These are phyloP conservation scores for Aureobasidium sp. DNA, from an alignment of 2,329 filamentous ascomycete genomes.

Conservation along the genomic window DNA sequence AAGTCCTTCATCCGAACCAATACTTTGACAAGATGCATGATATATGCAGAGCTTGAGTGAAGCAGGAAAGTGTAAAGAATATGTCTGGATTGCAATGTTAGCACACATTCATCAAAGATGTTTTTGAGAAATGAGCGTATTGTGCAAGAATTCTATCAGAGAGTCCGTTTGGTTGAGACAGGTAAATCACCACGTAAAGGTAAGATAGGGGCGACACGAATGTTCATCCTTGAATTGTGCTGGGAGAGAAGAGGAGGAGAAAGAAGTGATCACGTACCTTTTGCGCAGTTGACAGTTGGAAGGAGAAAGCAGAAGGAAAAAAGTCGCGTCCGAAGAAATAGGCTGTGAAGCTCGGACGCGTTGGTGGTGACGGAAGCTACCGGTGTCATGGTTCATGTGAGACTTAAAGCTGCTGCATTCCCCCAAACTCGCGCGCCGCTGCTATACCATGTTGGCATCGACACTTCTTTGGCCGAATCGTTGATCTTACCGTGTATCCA, in stretches of 20 bases:
- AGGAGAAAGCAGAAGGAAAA: neutral
- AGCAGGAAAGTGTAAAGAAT: neutral
- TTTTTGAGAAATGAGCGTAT: neutral
- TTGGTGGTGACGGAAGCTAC: conserved; percentile 2
- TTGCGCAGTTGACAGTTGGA: conserved; percentile 1
- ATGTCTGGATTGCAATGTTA: conserved; percentile 9
- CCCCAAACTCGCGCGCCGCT: conserved; percentile 1
- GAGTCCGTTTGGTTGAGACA: conserved; percentile 53
- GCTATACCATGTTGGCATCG: neutral
- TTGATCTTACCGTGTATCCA: neutral
- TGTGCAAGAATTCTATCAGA: conserved; percentile 33
- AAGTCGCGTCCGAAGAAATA: conserved; percentile 9
- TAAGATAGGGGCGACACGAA: conserved; percentile 54
- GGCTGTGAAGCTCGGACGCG: conserved; percentile 9
- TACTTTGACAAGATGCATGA: conserved; percentile 10
- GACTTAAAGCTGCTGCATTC: conserved; percentile 11
- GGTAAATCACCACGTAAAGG: conserved; percentile 49
- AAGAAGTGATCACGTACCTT: conserved; percentile 9
- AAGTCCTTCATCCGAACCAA: neutral
- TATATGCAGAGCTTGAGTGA: neutral
- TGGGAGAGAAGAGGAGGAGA: neutral
- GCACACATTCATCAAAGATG: conserved; percentile 8
- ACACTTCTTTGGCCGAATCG: conserved; percentile 10
- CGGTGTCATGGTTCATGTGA: neutral
- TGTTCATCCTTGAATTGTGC: conserved; percentile 39